Evolutionary conservation across 2,329 filamentous ascomycete species (phyloP), one percentile per base, ranked within the genome.

Genomic region (Peltaster fructicola): DNA sequence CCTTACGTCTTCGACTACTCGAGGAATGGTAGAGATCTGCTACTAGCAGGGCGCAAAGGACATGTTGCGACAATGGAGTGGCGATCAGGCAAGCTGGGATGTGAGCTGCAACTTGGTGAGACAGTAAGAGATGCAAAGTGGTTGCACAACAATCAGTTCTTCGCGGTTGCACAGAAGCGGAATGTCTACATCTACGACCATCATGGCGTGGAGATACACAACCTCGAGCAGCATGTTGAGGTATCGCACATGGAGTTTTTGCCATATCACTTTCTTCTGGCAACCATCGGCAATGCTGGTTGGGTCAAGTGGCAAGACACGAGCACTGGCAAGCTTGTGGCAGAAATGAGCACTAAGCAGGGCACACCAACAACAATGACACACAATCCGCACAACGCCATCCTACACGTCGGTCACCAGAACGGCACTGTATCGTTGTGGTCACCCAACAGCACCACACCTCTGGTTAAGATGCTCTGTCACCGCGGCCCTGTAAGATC

Each of bases 61-160:
- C 88, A 98, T 68, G 62, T 98, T 36, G 85, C 88, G 29, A 85
- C 79, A 1, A 90, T 95, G 69, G 84, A 98, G 53, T 98, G 88
- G 85, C 65, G 85, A 35, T 75, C 77, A 38, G 85, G 84, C 20
- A 92, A 84, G 51, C 57, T 93, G 31, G 80, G 79, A 5, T 93
- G 82, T 47, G 88, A 98, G 50, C 44, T 95, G 34, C 81, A 98
- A 47, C 61, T 98, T 33, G 71, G 73, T 24, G 88, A 98, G 59
- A 95, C 82, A 1, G 65, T 95, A 8, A 65, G 85, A 25, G 85
- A 93, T 53, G 75, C 76, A 14, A 75, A 73, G 45, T 98, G 82
- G 78, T 62, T 95, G 41, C 82, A 93, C 55, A 92, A 92, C 49
- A 84, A 88, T 50, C 81, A 92, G 47, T 77, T 71, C 53, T 93